Percentiles rank a stretch among this genome's conserved stretches.
Conservation (phyloP, 257 asterid species). For the Linaria vulgaris region DNA sequence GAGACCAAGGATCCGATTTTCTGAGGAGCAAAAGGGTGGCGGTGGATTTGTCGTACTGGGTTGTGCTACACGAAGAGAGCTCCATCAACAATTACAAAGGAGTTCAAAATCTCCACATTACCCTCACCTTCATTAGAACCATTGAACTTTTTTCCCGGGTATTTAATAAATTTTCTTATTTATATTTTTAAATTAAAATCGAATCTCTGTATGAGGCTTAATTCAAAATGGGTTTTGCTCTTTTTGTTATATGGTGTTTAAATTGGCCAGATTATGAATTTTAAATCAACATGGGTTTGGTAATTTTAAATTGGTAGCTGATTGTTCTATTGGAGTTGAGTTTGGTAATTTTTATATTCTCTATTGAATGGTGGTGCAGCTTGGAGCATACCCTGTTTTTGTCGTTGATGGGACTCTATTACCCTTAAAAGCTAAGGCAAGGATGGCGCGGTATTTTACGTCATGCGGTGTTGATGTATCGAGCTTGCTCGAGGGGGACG, state of each 20-base stretch:
- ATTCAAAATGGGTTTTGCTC: slow-evolving; percentile 22
- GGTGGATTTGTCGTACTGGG: slow-evolving; percentile 92
- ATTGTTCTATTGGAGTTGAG: not conserved
- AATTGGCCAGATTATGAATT: not conserved
- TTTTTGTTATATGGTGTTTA: not conserved
- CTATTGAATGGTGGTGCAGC: slow-evolving; percentile 51
- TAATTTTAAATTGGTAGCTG: not conserved
- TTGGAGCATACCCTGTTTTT: slow-evolving; percentile 90
- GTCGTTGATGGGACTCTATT: slow-evolving; percentile 92
- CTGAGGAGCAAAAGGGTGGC: slow-evolving; percentile 95
- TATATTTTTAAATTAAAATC: not conserved
- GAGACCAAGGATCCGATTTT: slow-evolving; percentile 69
- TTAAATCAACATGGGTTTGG: slow-evolving; percentile 11
- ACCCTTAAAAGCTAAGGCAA: too few relatives aligned
- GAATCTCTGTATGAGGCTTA: not conserved
- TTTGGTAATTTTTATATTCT: slow-evolving; percentile 16
- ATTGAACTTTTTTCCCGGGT: slow-evolving; percentile 85
- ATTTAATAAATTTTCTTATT: not conserved
- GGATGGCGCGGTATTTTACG: slow-evolving; percentile 57
- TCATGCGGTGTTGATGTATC: slow-evolving; percentile 65
- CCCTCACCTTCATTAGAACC: slow-evolving; percentile 80
- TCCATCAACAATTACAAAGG: slow-evolving; percentile 69
- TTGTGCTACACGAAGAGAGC: slow-evolving; percentile 86
- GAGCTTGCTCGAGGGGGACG: slow-evolving; percentile 49
- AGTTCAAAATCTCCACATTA: slow-evolving; percentile 70